These are phyloP conservation scores for Boletus patriciae DNA, from an alignment of 768 basidiomycete genomes.

Conservation along the genomic window DNA sequence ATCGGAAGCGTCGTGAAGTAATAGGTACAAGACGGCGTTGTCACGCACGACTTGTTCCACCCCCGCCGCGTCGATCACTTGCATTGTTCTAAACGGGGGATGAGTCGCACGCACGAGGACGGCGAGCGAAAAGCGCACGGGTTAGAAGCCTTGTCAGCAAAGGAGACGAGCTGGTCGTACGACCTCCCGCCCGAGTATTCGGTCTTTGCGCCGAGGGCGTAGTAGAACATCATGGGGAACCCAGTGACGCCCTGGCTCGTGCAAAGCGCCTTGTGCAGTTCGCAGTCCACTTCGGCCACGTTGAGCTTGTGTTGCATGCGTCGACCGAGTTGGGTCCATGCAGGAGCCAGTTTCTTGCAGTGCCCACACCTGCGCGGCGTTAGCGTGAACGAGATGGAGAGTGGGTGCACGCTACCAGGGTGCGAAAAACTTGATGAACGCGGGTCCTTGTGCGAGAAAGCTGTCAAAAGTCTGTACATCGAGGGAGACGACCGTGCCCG, in stretches of 20 bases:
- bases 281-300: slow-evolving; percentile 89
- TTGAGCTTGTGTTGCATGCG: slow-evolving; percentile 69
- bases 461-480: slow-evolving; percentile 38
- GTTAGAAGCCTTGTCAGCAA: slow-evolving; percentile 71
- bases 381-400: not conserved
- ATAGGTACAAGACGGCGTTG: slow-evolving; percentile 41
- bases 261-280: slow-evolving; percentile 69
- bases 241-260: slow-evolving; percentile 63
- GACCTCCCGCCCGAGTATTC: slow-evolving; percentile 79
- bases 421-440: slow-evolving; percentile 82
- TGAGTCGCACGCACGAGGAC: not conserved
- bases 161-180: slow-evolving; percentile 67
- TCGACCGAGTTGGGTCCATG: slow-evolving; percentile 73
- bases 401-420: slow-evolving; percentile 61
- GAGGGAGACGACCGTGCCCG: slow-evolving; percentile 27
- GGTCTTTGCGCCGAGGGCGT: slow-evolving; percentile 53
- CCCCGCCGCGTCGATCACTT: slow-evolving; percentile 10
- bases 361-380: slow-evolving; percentile 71
- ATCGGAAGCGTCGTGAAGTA: slow-evolving; percentile 45
- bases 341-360: slow-evolving; percentile 90
- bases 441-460: slow-evolving; percentile 46
- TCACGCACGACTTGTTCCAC: slow-evolving; percentile 13
- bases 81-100: slow-evolving; percentile 18
- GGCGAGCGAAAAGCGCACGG: slow-evolving; percentile 49
- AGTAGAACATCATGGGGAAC: slow-evolving; percentile 83